Base-by-base conservation (phyloP, 257 asterid genomes). In the Sherardia arvensis region DNA sequence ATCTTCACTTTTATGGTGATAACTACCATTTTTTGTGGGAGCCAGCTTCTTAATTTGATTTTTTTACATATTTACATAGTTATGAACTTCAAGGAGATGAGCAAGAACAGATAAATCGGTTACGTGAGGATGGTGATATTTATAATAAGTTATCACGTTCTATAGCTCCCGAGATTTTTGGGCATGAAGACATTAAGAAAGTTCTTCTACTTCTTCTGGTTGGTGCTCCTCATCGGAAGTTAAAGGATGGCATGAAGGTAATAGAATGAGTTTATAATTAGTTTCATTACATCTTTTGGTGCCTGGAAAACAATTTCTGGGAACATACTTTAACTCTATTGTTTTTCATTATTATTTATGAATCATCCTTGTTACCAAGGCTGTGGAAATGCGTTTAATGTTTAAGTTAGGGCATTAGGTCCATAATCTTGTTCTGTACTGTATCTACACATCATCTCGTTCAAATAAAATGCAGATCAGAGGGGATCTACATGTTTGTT, bases 221-320 rank as follows among this genome's bases (percentile, higher is more conserved):
- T 47, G 97, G 97, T 66, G 97, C 94, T 78, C 95, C 97, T 76
- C 97, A 91, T 80, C 79, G 96, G 59, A 85, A 88, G 74, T 75
- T 91, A 65, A 91, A 88, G 82, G 96, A 91, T 68, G 98, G 96
- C 61, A 91, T 91, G 96, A 91, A 86, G 96, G 98, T 88, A 83
- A 55, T 28, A 57, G 47, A 71, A 73, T 14, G 7, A 28, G 61
- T 58, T 21, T 14, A 7, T 17, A 33, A 56, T 45, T 47, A 62
- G 25, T n/a, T 30, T 15, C 15, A 17, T 68, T 43, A 43, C 4
- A 14, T 33, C 0, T 61, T 61, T 7, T 26, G 0, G 11, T 62
- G 25, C 8, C 17, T 17, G n/a, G 11, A 20, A 9, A 38, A 60
- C 23, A 29, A 23, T 17, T 43, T 17, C n/a, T 49, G 29, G 51